phyloP scores from a whole-genome alignment of 345 rosid species.

The Salix udensis region DNA sequence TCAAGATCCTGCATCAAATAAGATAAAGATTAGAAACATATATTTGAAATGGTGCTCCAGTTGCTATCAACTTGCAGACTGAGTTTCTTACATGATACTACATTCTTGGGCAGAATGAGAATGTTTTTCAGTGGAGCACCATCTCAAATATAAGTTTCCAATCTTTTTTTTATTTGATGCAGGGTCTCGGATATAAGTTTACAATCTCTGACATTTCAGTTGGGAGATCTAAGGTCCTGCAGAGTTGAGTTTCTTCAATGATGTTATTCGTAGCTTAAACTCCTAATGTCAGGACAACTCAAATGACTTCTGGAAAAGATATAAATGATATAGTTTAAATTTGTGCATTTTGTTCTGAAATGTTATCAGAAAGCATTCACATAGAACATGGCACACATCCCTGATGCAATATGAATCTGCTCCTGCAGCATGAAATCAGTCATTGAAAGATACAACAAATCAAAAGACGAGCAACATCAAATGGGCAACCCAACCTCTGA shows the following conservation, averaged over 20 bases:
- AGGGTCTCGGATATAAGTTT: neutral
- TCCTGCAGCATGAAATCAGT: conserved; percentile 50
- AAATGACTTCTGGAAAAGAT: neutral
- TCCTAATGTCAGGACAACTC: neutral
- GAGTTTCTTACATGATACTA: too few species aligned
- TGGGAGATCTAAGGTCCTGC: neutral
- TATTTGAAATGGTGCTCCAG: neutral
- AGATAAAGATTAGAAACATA: conserved; percentile 10
- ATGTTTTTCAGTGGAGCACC: neutral
- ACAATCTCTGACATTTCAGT: neutral
- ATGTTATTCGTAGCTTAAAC: neutral
- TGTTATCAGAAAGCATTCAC: neutral
- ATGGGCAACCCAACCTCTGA: conserved; percentile 38
- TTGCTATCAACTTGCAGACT: neutral
- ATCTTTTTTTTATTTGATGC: neutral
- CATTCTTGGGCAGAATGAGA: too few species aligned
- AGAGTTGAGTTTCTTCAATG: neutral
- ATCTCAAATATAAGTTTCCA: conserved; percentile 13
- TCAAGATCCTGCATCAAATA: neutral
- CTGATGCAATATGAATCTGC: conserved; percentile 24
- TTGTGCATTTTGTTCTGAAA: neutral
- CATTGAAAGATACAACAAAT: conserved; percentile 41
- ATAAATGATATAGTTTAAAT: neutral
- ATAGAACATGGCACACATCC: neutral
- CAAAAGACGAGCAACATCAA: conserved; percentile 46